Evolutionary conservation across 192 early-diverging fungal species (phyloP).

Genomic region (Coemansia brasiliensis): DNA sequence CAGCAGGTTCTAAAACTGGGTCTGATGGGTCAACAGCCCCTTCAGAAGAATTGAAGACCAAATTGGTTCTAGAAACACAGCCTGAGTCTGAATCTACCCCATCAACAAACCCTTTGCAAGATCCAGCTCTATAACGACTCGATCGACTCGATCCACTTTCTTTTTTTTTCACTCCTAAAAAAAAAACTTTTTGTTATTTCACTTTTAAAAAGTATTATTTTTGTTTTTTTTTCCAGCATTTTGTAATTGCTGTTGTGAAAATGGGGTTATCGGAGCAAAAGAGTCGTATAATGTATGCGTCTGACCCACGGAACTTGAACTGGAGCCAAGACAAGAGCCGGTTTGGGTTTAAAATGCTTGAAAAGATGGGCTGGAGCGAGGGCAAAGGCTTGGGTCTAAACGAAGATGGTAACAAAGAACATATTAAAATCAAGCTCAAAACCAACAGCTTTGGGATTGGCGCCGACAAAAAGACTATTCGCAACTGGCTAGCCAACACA

Average conservation of each 20-base stretch:
- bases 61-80: not conserved
- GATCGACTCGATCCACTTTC: too few relatives aligned
- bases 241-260: not conserved
- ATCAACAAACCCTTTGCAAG: too few relatives aligned
- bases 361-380: constrained; percentile 95
- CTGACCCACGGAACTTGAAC: constrained; percentile 88
- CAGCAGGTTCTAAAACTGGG: too few relatives aligned
- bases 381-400: constrained; percentile 91
- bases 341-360: constrained; percentile 87
- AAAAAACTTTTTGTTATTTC: too few relatives aligned
- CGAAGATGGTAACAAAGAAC: constrained; percentile 78
- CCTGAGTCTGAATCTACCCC: not conserved
- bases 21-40: constrained; percentile 7
- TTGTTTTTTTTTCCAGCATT: not conserved
- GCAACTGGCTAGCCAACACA: constrained; percentile 96
- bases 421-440: constrained; percentile 87
- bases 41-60: not conserved
- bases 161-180: too few relatives aligned
- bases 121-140: too few relatives aligned
- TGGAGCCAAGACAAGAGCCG: constrained; percentile 86
- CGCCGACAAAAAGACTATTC: constrained; percentile 77
- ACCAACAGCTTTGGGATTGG: constrained; percentile 88
- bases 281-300: constrained; percentile 54
- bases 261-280: constrained; percentile 52
- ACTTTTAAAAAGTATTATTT: not conserved